These are phyloP conservation scores for Aspergillus intermedius DNA, from an alignment of 2,329 filamentous ascomycete genomes.

Conservation along the genomic window DNA sequence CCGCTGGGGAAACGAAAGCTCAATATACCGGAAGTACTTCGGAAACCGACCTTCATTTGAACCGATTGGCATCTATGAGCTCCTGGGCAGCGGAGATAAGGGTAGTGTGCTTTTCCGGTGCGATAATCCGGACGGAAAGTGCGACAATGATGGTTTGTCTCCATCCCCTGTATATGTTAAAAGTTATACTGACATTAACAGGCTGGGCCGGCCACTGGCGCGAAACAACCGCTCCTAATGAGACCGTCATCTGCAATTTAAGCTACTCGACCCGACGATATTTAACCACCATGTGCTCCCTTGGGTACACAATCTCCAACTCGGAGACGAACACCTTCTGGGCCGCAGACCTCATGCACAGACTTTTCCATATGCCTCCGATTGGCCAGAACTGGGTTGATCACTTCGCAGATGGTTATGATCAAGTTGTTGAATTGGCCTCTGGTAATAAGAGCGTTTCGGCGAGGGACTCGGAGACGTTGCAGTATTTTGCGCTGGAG, in stretches of 20 bases:
- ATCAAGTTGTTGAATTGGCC: conserved; percentile 49
- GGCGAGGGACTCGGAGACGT: conserved; percentile 53
- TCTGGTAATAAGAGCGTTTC: conserved; percentile 44
- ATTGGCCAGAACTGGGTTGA: conserved; percentile 56
- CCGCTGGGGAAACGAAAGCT: conserved; percentile 48
- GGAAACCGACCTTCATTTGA: conserved; percentile 53
- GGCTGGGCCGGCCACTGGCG: conserved; percentile 64
- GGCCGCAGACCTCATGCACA: conserved; percentile 61
- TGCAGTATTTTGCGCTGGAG: conserved; percentile 63
- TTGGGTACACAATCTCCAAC: conserved; percentile 56
- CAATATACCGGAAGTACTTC: conserved; percentile 61
- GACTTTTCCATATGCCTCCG: conserved; percentile 56
- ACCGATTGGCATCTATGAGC: conserved; percentile 57
- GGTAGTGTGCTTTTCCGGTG: conserved; percentile 57
- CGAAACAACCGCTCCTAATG: conserved; percentile 56
- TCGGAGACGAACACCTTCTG: conserved; percentile 56
- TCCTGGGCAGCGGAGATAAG: conserved; percentile 54
- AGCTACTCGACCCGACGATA: conserved; percentile 54
- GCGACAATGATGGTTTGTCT: conserved; percentile 43
- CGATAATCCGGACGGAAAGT: conserved; percentile 63
- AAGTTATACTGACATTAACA: conserved; percentile 21
- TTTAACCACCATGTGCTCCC: conserved; percentile 54
- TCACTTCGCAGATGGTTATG: conserved; percentile 57
- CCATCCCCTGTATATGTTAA: background rate
- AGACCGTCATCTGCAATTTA: conserved; percentile 63